Percentiles rank a stretch among this genome's conserved stretches.
Conservation (phyloP, 225 moss, liverwort and hornwort genomes). For the Bryum argenteum region DNA sequence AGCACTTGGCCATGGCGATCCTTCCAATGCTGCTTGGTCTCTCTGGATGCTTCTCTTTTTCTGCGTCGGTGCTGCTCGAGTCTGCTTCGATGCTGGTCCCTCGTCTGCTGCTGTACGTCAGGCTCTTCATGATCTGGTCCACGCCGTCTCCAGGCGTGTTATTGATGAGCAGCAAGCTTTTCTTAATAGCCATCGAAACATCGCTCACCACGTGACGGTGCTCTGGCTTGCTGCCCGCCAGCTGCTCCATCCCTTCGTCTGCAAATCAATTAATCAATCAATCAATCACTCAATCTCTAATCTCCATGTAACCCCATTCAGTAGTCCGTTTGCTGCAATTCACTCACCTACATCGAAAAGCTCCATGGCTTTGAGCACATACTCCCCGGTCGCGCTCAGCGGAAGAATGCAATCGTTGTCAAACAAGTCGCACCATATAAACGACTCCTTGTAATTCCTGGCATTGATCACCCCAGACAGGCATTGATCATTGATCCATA, state of each 20-base stretch:
- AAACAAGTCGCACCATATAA: conserved; percentile 66
- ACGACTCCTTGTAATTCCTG: conserved; percentile 51
- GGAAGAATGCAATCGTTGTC: conserved; percentile 57
- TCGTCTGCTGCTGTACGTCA: conserved; percentile 30
- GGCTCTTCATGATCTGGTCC: conserved; percentile 45
- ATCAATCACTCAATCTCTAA: no score
- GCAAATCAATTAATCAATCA: neutral
- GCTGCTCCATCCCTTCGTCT: conserved; percentile 31
- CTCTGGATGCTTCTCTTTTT: conserved; percentile 6
- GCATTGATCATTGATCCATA: neutral
- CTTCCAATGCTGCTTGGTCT: conserved; percentile 17
- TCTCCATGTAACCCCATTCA: no score
- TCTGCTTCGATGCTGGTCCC: conserved; percentile 43
- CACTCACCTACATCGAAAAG: conserved; percentile 43
- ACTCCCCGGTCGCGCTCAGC: conserved; percentile 46
- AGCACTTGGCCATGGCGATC: neutral
- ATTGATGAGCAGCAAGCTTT: conserved; percentile 39
- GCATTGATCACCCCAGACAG: neutral
- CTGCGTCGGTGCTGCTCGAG: conserved; percentile 39
- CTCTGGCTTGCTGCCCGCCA: conserved; percentile 27
- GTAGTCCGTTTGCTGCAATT: no score
- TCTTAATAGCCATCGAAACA: conserved; percentile 37
- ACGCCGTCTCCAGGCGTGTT: conserved; percentile 20
- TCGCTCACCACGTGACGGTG: conserved; percentile 33
- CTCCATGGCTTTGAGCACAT: conserved; percentile 52